Evolutionary conservation across 345 rosid genomes (phyloP), one percentile per base, ranked within the genome.

Genomic region (Eucalyptus tenuipes): DNA sequence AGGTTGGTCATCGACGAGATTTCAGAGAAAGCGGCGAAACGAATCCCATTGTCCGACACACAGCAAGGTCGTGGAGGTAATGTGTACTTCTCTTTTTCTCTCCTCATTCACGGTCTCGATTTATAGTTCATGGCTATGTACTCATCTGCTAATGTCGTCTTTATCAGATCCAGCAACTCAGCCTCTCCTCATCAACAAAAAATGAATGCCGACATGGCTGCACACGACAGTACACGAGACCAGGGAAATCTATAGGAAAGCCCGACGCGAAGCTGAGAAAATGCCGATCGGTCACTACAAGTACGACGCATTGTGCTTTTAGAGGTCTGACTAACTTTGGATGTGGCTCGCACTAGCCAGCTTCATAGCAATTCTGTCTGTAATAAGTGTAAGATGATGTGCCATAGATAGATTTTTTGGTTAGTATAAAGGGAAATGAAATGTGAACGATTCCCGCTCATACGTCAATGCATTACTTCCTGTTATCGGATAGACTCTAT

Each of bases 1-100:
- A 93, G 93, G 57, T 92, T 94, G 88, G 97, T 98, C 80, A 47
- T 89, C 3, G 89, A 90, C 6, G 97, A 95, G 93, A 91, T 94
- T 37, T 24, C 89, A 8, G 95, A 95, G 88, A 94, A 89, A 85
- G 86, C 80, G 44, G 55, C 85, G 42, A 89, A 81, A 85, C 89
- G 47, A 8, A 59, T 64, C 75, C 89, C 88, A 59, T 47, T 87
- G 52, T 66, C 90, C 27, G 64, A 48, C 25, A 87, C 55, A 50
- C 64, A 42, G 87, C 94, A 85, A 68, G 88, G 85, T 89, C 84
- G n/a, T 82, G 91, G 93, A 94, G 98, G 98, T 96, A 94, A 91
- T 57, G 52, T 44, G 11, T 42, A 61, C 37, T 47, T 31, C 68
- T 29, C 50, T 17, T 59, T 29, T 59, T 84, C 45, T 40, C 86